These are phyloP conservation scores for Penicillium silybi DNA, from an alignment of 495 filamentous ascomycete species.

Conservation along the genomic window DNA sequence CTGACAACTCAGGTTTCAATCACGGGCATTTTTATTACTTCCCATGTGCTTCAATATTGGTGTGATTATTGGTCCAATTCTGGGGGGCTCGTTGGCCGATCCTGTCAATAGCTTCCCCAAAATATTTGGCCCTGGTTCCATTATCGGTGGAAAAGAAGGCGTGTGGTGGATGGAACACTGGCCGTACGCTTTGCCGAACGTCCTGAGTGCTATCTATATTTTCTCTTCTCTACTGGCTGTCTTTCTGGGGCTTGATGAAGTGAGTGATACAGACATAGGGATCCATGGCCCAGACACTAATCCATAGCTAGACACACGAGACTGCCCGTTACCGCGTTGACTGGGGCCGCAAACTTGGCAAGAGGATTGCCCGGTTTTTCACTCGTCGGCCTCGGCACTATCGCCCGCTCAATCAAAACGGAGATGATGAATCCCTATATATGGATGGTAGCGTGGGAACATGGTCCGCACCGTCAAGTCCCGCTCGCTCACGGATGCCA, in stretches of 20 bases:
- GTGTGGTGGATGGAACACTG: conserved; percentile 58
- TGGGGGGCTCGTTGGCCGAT: conserved; percentile 71
- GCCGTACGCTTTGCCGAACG: conserved; percentile 61
- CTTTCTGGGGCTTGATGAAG: conserved; percentile 58
- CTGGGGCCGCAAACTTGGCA: conserved; percentile 47
- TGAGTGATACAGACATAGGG: conserved; percentile 15
- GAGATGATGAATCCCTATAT: conserved; percentile 30
- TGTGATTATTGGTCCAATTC: conserved; percentile 60
- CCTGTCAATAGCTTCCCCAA: conserved; percentile 60
- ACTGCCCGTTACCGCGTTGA: conserved; percentile 42
- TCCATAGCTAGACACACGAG: conserved; percentile 44
- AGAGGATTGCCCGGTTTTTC: conserved; percentile 35
- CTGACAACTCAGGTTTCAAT: conserved; percentile 52
- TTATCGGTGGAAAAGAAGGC: conserved; percentile 47
- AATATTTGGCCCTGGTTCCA: conserved; percentile 59
- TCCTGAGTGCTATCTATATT: conserved; percentile 56
- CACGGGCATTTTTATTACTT: conserved; percentile 72
- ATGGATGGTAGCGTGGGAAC: conserved; percentile 26
- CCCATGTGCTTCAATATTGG: conserved; percentile 78
- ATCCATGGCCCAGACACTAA: background rate
- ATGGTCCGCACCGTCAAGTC: conserved; percentile 28
- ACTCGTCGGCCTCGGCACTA: conserved; percentile 25
- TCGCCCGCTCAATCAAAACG: conserved; percentile 23
- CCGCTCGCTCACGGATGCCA: conserved; percentile 14
- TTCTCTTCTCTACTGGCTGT: conserved; percentile 43